A percentile compares a stretch with the other conserved stretches of the same genome.
Conservation (phyloP, 2,329 filamentous ascomycete genomes). For the Sclerotinia nivalis region DNA sequence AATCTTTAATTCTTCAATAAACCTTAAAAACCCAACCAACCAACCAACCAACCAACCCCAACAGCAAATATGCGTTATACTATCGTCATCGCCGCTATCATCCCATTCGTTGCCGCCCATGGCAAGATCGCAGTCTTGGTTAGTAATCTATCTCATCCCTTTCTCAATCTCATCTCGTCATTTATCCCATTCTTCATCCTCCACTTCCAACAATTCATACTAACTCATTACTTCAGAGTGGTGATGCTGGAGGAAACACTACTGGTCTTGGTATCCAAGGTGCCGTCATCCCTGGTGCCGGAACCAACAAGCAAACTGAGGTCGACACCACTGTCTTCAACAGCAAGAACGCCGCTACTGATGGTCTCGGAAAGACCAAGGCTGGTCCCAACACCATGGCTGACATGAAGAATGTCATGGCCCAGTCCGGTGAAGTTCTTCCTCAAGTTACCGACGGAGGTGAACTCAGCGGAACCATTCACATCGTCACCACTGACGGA, state of each 20-base stretch:
- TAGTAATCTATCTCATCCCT: slow-evolving; percentile 18
- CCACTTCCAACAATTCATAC: slow-evolving; percentile 15
- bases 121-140: slow-evolving; percentile 52
- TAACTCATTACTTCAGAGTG: slow-evolving; percentile 30
- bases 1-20: slow-evolving; percentile 24
- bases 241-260: slow-evolving; percentile 47
- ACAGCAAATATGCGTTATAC: slow-evolving; percentile 36
- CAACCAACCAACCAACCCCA: slow-evolving; percentile 26
- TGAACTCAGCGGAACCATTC: slow-evolving; percentile 60
- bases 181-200: neutral
- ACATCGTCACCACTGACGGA: slow-evolving; percentile 68
- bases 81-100: slow-evolving; percentile 48
- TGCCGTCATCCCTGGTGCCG: slow-evolving; percentile 45
- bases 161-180: neutral
- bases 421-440: slow-evolving; percentile 54
- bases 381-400: slow-evolving; percentile 55
- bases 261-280: slow-evolving; percentile 48
- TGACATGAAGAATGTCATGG: slow-evolving; percentile 59
- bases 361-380: slow-evolving; percentile 60
- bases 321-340: slow-evolving; percentile 50
- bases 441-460: slow-evolving; percentile 62
- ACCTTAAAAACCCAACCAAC: slow-evolving; percentile 12
- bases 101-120: slow-evolving; percentile 60
- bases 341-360: slow-evolving; percentile 54
- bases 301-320: slow-evolving; percentile 47